A percentile compares a stretch with the other conserved stretches of the same genome.
Evolutionary conservation across 345 rosid species (phyloP).

Genomic region (Passiflora organensis): DNA sequence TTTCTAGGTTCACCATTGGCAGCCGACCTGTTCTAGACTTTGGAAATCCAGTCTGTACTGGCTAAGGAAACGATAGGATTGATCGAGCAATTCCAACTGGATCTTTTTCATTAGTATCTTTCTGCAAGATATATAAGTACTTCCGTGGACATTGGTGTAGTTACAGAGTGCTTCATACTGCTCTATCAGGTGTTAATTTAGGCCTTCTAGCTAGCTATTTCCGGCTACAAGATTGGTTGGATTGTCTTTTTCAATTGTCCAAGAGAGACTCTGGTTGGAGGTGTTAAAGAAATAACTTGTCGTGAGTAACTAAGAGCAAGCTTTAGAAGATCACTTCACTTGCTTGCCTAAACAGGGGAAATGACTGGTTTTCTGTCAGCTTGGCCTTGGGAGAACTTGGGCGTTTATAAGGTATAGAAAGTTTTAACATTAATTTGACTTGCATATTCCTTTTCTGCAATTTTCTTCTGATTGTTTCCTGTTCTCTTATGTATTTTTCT

Average conservation of each 20-base stretch:
- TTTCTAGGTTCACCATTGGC: neutral
- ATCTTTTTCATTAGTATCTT: neutral
- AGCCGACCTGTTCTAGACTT: neutral
- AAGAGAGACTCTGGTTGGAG: neutral
- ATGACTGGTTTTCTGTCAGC: slow-evolving; percentile 56
- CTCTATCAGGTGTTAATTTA: too few relatives aligned
- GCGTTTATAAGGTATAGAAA: slow-evolving; percentile 66
- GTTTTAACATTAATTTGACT: too few relatives aligned
- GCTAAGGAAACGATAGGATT: neutral
- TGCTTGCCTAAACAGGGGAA: neutral
- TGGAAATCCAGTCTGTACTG: too few relatives aligned
- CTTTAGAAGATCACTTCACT: neutral
- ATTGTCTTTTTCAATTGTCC: neutral
- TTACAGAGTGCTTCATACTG: neutral
- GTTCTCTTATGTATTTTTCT: slow-evolving; percentile 2
- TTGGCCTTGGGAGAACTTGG: slow-evolving; percentile 93
- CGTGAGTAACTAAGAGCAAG: neutral
- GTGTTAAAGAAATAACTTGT: too few relatives aligned
- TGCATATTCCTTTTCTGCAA: too few relatives aligned
- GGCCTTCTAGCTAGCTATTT: neutral
- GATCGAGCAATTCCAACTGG: neutral
- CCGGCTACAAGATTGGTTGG: neutral
- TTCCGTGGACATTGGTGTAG: neutral
- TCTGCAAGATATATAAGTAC: slow-evolving; percentile 7
- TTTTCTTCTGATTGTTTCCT: neutral